Evolutionary conservation across 345 rosid genomes (phyloP).

Genomic region (Microthlaspi erraticum): DNA sequence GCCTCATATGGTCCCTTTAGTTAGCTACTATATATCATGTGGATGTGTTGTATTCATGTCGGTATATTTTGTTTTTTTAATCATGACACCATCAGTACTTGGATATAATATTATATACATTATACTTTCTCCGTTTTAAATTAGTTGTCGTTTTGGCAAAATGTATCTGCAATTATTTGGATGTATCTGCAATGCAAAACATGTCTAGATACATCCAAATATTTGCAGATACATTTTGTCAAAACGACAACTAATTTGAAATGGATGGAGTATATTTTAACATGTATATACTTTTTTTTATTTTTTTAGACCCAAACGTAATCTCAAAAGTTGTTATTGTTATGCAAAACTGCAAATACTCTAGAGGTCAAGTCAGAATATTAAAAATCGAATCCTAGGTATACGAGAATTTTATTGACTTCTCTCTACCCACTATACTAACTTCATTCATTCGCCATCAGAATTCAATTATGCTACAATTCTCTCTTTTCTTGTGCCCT

Average conservation of each 20-base stretch:
- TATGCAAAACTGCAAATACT: conserved; percentile 6
- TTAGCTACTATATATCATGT: conserved; percentile 24
- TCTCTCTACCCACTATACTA: conserved; percentile 2
- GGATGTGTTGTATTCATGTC: conserved; percentile 13
- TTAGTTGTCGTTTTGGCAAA: no score
- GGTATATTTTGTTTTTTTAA: neutral
- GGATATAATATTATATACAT: neutral
- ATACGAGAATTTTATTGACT: conserved; percentile 16
- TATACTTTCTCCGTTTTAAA: no score
- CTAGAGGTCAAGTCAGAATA: neutral
- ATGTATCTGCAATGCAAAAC: no score
- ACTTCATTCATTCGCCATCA: conserved; percentile 17
- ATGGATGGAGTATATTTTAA: no score
- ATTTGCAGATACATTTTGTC: no score
- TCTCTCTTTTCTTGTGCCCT: neutral
- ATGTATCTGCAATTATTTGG: no score
- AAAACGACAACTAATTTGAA: no score
- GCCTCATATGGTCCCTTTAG: conserved; percentile 17
- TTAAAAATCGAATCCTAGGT: neutral
- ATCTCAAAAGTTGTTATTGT: conserved; percentile 7
- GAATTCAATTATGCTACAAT: neutral
- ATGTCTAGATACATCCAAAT: no score
- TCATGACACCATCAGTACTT: conserved; percentile 4
- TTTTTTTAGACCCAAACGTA: neutral
- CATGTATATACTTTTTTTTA: no score